Base-by-base conservation (phyloP, 148 eudicot genomes). In the Rhododendron kiyosumense region DNA sequence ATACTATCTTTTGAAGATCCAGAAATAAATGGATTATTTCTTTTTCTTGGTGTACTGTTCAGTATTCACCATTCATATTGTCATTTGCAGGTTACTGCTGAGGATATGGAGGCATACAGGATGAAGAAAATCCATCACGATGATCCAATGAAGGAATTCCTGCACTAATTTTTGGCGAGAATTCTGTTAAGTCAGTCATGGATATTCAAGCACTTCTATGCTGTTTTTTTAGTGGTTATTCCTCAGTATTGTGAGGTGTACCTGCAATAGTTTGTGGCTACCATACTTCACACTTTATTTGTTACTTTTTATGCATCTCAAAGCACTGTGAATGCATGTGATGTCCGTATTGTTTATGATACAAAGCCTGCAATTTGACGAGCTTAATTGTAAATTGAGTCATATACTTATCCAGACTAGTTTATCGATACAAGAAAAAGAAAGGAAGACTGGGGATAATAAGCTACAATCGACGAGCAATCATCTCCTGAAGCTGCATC, bases 61-160 rank as follows among this genome's bases (percentile, higher is more conserved):
- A 26, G 3, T 67, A 9, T 14, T 82, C 48, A 81, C 57, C 20
- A 52, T 34, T 26, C 32, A 75, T 13, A 10, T 14, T 20, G 54
- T 46, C 28, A 45, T 57, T 71, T 89, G 28, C 87, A 92, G 92
- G 94, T 96, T 52, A 96, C 97, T 0, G 89, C 92, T 0, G 98
- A 96, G 89, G 93, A 96, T 46, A 96, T 96, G 99, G 98, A 96
- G 88, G 98, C 98, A 1, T 96, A 91, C 83, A 88, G 95, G 86
- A 93, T 96, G 98, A 95, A 95, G 94, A 94, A 87, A 88, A 46
- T 92, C 28, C 98, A 91, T 83, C 95, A 92, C 24, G 95, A 96
- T 52, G 97, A 96, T 86, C 99, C 99, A 41, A 95, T 95, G 99
- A 96, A 89, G 83, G 98, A 95, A 36, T 96, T 96, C 85, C 73